phyloP scores from a whole-genome alignment of 352 stramenopile species.

The Globisporangium yorkense region DNA sequence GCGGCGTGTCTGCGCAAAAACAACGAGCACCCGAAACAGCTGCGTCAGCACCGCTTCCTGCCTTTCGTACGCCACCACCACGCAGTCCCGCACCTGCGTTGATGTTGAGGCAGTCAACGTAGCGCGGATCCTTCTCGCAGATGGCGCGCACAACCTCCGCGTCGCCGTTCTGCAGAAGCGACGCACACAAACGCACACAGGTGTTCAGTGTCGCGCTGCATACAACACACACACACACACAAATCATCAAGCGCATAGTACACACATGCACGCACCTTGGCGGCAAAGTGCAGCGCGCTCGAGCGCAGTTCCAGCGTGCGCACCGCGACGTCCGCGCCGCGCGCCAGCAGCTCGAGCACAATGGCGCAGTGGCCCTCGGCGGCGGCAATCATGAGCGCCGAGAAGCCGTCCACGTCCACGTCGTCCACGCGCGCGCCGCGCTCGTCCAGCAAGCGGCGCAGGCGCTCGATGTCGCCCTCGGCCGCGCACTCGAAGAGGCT shows the following conservation, averaged over 20 bases:
- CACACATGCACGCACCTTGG: conserved; percentile 35
- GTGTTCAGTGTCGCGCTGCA: background rate
- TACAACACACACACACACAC: background rate
- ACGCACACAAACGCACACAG: background rate
- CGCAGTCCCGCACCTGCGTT: conserved; percentile 32
- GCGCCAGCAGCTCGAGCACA: conserved; percentile 45
- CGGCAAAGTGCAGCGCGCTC: conserved; percentile 73
- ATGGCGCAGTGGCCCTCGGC: conserved; percentile 62
- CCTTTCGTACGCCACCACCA: too few relatives aligned
- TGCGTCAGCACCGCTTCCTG: too few relatives aligned
- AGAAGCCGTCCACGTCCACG: conserved; percentile 81
- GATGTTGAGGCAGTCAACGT: conserved; percentile 65
- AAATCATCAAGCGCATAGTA: background rate
- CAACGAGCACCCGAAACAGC: background rate
- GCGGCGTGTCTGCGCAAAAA: conserved; percentile 41
- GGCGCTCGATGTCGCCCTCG: conserved; percentile 57
- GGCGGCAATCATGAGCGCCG: conserved; percentile 76
- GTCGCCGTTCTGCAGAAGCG: conserved; percentile 42
- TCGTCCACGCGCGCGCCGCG: conserved; percentile 54
- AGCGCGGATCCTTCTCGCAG: conserved; percentile 45
- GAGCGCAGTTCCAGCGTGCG: conserved; percentile 71
- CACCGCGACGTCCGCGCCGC: conserved; percentile 51
- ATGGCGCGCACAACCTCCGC: conserved; percentile 60
- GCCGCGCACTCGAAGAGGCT: conserved; percentile 69
- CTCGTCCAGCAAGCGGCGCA: conserved; percentile 58